phyloP scores from a whole-genome alignment of 2,329 filamentous ascomycete species.

The Aspergillus pseudoterreus region DNA sequence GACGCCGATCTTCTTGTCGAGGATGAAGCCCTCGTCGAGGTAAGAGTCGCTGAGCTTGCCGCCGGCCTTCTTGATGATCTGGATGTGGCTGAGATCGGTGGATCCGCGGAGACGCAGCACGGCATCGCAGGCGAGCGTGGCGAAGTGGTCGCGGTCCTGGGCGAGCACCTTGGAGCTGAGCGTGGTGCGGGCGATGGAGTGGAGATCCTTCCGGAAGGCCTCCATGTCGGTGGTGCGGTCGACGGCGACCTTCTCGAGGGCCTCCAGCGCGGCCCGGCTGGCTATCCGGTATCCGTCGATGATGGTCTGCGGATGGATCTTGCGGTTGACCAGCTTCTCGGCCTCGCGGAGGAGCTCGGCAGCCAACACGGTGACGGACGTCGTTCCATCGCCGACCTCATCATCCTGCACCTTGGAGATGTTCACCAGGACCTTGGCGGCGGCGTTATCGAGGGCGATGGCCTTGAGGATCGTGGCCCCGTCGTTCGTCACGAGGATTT shows the following conservation, averaged over 20 bases:
- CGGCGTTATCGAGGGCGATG: constrained; percentile 96
- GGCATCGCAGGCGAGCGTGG: constrained; percentile 83
- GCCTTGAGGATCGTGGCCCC: constrained; percentile 97
- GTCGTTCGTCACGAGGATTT: constrained; percentile 98
- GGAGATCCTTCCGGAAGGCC: constrained; percentile 83
- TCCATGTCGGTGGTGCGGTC: constrained; percentile 82
- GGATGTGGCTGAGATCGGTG: constrained; percentile 93
- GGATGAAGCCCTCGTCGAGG: constrained; percentile 94
- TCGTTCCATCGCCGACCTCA: constrained; percentile 96
- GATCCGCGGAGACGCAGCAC: constrained; percentile 86
- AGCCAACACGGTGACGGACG: constrained; percentile 92
- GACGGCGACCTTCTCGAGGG: constrained; percentile 77
- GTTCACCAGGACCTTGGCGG: constrained; percentile 96
- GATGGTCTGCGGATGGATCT: constrained; percentile 98
- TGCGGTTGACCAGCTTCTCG: constrained; percentile 94
- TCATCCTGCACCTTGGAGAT: constrained; percentile 99
- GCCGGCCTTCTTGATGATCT: constrained; percentile 99
- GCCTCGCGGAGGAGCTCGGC: constrained; percentile 94
- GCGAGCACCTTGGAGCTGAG: constrained; percentile 95
- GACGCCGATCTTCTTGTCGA: constrained; percentile 98
- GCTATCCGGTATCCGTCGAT: constrained; percentile 99
- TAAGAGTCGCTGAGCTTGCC: constrained; percentile 98
- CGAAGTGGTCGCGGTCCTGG: constrained; percentile 90
- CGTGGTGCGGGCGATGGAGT: constrained; percentile 89
- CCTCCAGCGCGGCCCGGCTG: constrained; percentile 78